phyloP scores from a whole-genome alignment of 2,329 filamentous ascomycete species.

The Cladorrhinum sp. region DNA sequence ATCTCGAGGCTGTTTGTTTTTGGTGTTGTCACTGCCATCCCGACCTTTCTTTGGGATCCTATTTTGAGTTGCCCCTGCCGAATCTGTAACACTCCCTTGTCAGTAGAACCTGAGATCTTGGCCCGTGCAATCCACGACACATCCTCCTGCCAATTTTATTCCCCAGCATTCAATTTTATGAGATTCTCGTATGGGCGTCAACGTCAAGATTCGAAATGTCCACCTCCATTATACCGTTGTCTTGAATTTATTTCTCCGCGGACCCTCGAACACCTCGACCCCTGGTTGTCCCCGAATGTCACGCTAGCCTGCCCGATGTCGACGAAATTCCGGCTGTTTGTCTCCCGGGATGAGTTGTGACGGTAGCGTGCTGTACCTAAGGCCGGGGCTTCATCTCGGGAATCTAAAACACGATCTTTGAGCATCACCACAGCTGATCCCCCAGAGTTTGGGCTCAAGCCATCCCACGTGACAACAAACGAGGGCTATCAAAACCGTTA shows the following conservation, averaged over 20 bases:
- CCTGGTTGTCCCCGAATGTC: conserved; percentile 16
- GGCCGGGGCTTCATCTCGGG: conserved; percentile 7
- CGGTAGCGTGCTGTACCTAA: neutral
- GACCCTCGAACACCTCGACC: neutral
- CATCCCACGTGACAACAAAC: conserved; percentile 9
- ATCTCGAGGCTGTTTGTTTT: neutral
- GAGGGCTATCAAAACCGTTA: conserved; percentile 8
- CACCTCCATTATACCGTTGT: neutral
- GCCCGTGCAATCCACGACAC: conserved; percentile 16
- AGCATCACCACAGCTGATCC: neutral
- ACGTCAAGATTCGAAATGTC: neutral
- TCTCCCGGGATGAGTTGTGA: neutral
- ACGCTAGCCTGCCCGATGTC: conserved; percentile 15
- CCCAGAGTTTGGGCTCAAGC: conserved; percentile 1
- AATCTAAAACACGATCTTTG: conserved; percentile 8
- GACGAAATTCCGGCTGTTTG: neutral
- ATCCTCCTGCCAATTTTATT: conserved; percentile 26
- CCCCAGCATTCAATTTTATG: conserved; percentile 19
- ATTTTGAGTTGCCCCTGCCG: conserved; percentile 21
- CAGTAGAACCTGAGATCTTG: conserved; percentile 28
- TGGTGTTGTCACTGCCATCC: neutral
- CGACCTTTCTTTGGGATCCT: neutral
- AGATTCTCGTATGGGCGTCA: conserved; percentile 14
- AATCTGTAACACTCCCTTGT: conserved; percentile 30
- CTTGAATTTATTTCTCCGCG: neutral